A percentile compares a stretch with the other conserved stretches of the same genome.
Evolutionary conservation across 2,329 filamentous ascomycete genomes (phyloP).

Genomic region (Cylindrodendrum hubeiense): DNA sequence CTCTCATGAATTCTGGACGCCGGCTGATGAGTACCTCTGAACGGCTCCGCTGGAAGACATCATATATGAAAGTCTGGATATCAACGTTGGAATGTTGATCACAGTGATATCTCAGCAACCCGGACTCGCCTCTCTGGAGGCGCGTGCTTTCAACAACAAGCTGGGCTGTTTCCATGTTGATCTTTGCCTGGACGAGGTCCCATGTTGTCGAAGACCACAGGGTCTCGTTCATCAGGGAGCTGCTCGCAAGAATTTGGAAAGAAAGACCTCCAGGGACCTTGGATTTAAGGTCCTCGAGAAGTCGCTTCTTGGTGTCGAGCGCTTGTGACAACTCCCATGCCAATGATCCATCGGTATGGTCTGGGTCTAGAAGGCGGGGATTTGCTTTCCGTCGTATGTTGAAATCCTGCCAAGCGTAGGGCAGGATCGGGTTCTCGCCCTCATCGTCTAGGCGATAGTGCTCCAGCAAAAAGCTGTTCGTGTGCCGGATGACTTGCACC

Average conservation of each 20-base stretch:
- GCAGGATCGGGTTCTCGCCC: too few relatives aligned
- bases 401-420: background rate
- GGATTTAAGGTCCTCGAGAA: background rate
- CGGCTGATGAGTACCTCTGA: background rate
- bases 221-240: background rate
- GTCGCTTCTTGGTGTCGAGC: background rate
- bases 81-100: background rate
- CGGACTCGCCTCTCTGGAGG: background rate
- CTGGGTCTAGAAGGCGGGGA: background rate
- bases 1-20: background rate
- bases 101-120: background rate
- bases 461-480: too few relatives aligned
- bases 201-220: background rate
- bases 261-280: background rate
- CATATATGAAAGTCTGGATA: background rate
- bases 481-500: too few relatives aligned
- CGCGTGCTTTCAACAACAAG: background rate
- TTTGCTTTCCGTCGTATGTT: too few relatives aligned
- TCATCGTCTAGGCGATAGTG: too few relatives aligned
- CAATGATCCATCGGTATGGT: too few relatives aligned
- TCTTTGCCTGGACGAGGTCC: background rate
- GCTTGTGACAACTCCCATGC: too few relatives aligned
- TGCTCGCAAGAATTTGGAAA: background rate
- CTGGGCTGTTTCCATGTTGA: background rate
- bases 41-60: background rate